phyloP scores from a whole-genome alignment of 257 asterid species.

The Pogostemon cablin region DNA sequence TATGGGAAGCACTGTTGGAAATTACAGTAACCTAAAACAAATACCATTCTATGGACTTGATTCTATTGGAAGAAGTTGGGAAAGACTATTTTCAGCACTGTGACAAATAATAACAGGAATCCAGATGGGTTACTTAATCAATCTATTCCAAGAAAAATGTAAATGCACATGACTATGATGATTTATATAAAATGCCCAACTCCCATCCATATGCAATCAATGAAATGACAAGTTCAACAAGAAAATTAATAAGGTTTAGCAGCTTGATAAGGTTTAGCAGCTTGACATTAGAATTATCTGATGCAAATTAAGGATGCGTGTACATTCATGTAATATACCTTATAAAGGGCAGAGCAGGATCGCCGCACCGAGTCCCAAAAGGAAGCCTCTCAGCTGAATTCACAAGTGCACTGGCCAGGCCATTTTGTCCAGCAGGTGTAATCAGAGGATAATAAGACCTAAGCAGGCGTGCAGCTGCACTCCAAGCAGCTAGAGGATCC shows the following conservation, averaged over 20 bases:
- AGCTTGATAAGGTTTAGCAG: conserved; percentile 17
- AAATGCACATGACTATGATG: background rate
- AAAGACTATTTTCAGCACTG: conserved; percentile 7
- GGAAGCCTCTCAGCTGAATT: conserved; percentile 95
- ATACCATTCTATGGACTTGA: conserved; percentile 19
- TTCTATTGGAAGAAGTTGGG: conserved; percentile 19
- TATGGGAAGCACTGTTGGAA: conserved; percentile 19
- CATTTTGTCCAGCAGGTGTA: conserved; percentile 98
- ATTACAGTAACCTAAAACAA: conserved; percentile 28
- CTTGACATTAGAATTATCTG: conserved; percentile 23
- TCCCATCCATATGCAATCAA: conserved; percentile 31
- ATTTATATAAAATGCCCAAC: conserved; percentile 22
- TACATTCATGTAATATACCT: conserved; percentile 54
- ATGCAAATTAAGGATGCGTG: conserved; percentile 31
- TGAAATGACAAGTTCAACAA: conserved; percentile 21
- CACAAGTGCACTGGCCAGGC: conserved; percentile 84
- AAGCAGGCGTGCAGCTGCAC: conserved; percentile 98
- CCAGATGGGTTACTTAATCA: conserved; percentile 15
- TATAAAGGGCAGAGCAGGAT: conserved; percentile 95
- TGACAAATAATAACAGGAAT: conserved; percentile 12
- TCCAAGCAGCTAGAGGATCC: conserved; percentile 99
- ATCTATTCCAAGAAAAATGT: conserved; percentile 17
- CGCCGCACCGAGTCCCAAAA: conserved; percentile 90
- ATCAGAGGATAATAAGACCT: conserved; percentile 97
- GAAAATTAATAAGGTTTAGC: conserved; percentile 1